Conservation (phyloP, 345 rosid species). For the Hibiscus mutabilis region DNA sequence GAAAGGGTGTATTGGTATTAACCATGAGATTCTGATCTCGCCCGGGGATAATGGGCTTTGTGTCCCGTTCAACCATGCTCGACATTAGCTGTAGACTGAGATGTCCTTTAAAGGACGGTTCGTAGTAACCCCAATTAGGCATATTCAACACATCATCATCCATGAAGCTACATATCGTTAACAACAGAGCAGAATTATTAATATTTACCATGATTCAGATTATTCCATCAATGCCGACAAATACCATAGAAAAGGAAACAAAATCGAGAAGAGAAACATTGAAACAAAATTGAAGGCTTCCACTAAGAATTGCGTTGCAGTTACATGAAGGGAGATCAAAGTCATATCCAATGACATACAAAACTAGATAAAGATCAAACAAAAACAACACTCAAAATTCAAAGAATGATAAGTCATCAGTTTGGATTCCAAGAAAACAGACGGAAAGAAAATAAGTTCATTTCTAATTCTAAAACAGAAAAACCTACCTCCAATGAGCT, state of each 20-base stretch:
- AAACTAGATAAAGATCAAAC: neutral
- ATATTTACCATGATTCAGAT: neutral
- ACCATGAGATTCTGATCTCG: conserved; percentile 63
- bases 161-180: conserved; percentile 43
- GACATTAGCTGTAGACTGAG: conserved; percentile 84
- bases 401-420: neutral
- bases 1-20: conserved; percentile 39
- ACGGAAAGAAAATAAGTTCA: neutral
- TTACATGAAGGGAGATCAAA: neutral
- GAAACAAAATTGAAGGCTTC: neutral
- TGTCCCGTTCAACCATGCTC: conserved; percentile 56
- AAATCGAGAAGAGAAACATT: neutral
- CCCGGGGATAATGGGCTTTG: conserved; percentile 56
- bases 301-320: neutral
- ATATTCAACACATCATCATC: conserved; percentile 68
- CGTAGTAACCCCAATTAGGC: conserved; percentile 83
- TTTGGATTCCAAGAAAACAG: neutral
- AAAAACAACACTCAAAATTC: neutral
- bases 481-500: neutral
- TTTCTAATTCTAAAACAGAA: neutral
- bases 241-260: neutral
- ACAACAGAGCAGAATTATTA: neutral
- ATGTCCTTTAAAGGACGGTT: conserved; percentile 59
- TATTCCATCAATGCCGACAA: neutral
- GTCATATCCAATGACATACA: conserved; percentile 5